These are phyloP conservation scores for Cylindrodendrum hubeiense DNA, from an alignment of 2,329 filamentous ascomycete genomes.

Conservation along the genomic window DNA sequence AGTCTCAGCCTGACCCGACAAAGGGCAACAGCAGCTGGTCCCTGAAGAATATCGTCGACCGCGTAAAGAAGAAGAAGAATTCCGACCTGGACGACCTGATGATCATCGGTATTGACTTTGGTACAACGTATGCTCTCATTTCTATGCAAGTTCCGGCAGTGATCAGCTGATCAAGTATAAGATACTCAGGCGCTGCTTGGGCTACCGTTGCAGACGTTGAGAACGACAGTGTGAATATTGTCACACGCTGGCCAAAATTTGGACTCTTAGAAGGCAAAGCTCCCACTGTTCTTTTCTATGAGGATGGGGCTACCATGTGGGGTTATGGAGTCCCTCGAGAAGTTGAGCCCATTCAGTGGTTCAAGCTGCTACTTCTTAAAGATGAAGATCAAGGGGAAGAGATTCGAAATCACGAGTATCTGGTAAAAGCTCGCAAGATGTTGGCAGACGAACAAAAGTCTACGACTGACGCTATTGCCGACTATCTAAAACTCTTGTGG, in stretches of 20 bases:
- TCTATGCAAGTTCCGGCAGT: neutral
- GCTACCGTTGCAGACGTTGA: slow-evolving; percentile 22
- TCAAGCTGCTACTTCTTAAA: slow-evolving; percentile 22
- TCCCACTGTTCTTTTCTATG: slow-evolving; percentile 21
- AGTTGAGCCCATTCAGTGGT: slow-evolving; percentile 20
- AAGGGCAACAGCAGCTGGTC: too few species aligned
- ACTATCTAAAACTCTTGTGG: slow-evolving; percentile 17
- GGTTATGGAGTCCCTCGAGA: slow-evolving; percentile 18
- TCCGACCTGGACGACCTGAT: too few species aligned
- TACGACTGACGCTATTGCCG: slow-evolving; percentile 14
- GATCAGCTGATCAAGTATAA: too few species aligned
- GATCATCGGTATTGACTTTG: slow-evolving; percentile 9
- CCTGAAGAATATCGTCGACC: too few species aligned
- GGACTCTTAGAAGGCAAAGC: slow-evolving; percentile 21
- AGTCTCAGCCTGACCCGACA: too few species aligned
- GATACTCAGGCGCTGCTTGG: slow-evolving; percentile 21
- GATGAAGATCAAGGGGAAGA: slow-evolving; percentile 17
- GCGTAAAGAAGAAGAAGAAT: too few species aligned
- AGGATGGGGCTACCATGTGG: slow-evolving; percentile 14
- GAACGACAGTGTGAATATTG: slow-evolving; percentile 18
- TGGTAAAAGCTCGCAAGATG: slow-evolving; percentile 10
- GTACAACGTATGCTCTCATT: neutral
- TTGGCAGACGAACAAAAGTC: slow-evolving; percentile 6
- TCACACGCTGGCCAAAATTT: slow-evolving; percentile 20
- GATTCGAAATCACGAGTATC: slow-evolving; percentile 3